Evolutionary conservation across 1,284 basidiomycete species (phyloP), one percentile per base, ranked within the genome.

Genomic region (Ceratobasidium sp.): DNA sequence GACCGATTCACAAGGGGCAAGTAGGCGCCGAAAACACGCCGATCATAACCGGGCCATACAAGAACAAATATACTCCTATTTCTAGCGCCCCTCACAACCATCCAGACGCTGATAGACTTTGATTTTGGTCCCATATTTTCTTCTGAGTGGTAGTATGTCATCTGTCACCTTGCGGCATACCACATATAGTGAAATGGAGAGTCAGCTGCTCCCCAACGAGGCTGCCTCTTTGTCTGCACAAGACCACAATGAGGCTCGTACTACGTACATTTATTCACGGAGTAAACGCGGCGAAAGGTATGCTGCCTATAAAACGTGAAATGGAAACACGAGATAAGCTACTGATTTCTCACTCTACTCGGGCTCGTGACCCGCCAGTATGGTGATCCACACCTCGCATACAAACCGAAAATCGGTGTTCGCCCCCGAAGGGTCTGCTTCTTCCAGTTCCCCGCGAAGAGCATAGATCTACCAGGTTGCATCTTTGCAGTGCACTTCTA

Each of bases 11-110:
- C 39, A 64, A 36, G 44, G 23, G 27, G 14, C 30, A 52, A 52
- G 3, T 46, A 62, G 19, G 60, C 60, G 60, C 60, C 36, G 47
- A 27, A 21, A 50, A 25, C 47, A 50, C 47, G 21, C 21, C 21
- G 21, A 13, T 27, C 21, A 50, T 21, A 23, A 21, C 23, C 44
- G 21, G 21, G 21, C 44, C 47, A 50, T 21, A 50, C 47, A 50
- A 13, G 11, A 7, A 6, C 47, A 50, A 50, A 50, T 21, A 25
- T 6, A 50, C 47, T 50, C 47, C 47, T 50, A 50, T 50, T 27
- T 27, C 11, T 27, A 7, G 47, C 21, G 47, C 21, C n/a, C 47
- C 47, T 23, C 6, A 46, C 39, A 8, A 41, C 14, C 16, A 27
- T 27, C 14, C 25, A 50, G 47, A 50, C 21, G 11, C 47, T 50